Evolutionary conservation across 805 yeast species (phyloP).

Genomic region (Clavispora vitiphila): DNA sequence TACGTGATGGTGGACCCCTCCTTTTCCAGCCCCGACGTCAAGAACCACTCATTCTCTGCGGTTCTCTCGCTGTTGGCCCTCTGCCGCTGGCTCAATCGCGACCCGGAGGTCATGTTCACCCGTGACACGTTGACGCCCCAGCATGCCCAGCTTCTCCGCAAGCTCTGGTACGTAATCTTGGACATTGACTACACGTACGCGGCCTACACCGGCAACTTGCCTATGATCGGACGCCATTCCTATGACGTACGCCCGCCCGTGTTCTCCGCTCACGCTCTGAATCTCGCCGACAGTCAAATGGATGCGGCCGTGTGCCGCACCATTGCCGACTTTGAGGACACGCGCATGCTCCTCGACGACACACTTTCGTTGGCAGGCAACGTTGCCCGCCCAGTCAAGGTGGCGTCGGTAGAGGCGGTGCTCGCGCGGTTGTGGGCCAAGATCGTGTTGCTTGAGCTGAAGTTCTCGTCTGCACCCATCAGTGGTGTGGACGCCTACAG

Average conservation of each 20-base stretch:
- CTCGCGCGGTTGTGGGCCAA: neutral
- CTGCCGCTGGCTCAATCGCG: conserved; percentile 3
- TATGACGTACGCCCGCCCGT: conserved; percentile 2
- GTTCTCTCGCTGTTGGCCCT: conserved; percentile 1
- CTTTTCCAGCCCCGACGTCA: neutral
- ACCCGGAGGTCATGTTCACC: neutral
- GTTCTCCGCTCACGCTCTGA: neutral
- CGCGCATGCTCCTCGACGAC: neutral
- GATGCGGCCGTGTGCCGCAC: conserved; percentile 2
- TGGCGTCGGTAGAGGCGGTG: neutral
- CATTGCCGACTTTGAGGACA: neutral
- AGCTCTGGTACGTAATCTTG: conserved; percentile 2
- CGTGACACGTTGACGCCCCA: neutral
- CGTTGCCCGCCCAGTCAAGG: neutral
- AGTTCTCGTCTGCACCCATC: neutral
- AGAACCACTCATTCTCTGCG: neutral
- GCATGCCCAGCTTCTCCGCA: neutral
- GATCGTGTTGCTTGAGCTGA: neutral
- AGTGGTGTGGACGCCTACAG: neutral
- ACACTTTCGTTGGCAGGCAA: neutral
- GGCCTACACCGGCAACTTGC: conserved; percentile 1
- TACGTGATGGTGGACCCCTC: neutral
- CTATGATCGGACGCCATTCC: neutral
- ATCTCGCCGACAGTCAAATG: neutral
- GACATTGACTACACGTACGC: neutral